Evolutionary conservation across 2,329 filamentous ascomycete genomes (phyloP), one percentile per base, ranked within the genome.

Genomic region (Penicillium nordicum): DNA sequence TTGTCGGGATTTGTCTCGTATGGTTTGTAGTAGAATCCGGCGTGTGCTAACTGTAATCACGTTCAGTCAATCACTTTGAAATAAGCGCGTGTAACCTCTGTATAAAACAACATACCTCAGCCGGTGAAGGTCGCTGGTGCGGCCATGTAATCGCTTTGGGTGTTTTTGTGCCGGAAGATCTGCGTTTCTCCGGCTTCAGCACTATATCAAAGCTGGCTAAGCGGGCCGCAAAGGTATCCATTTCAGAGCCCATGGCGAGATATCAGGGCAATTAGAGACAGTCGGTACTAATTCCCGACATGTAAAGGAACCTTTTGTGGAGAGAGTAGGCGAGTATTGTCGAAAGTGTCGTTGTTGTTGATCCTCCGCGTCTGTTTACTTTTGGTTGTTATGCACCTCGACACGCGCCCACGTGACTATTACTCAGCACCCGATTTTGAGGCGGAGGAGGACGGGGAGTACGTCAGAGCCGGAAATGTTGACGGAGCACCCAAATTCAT

Each of bases 11-110:
- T 89, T 45, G 84, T 82, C 50, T 84, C 80, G 14, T 84, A 85
- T 2, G 94, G 93, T 58, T 87, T 84, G 76, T 90, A 97, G 76
- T 88, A 94, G 77, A 99, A 96, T 37, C 94, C 94, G 55, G 94
- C 93, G 69, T 84, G 86, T 5, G 94, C 93, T 67, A 99, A 87
- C 89, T 96, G 70, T 43, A 46, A 41, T 27, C 27, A 27, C 8
- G 16, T 12, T 16, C 27, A 45, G 48, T 56, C 48, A 52, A 36
- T 46, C 18, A 51, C n/a, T 12, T 21, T 25, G 8, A 10, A 18
- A 27, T 25, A 1, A 21, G 30, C 29, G 1, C 11, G 21, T 10
- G 4, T 27, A 16, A 46, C 21, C 1, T 11, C n/a, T 27, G 10
- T 9, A 18, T 3, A n/a, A 4, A 11, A 7, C 11, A 5, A 46